Evolutionary conservation across 1,284 basidiomycete genomes (phyloP).

Genomic region (Pseudozyma flocculosa): DNA sequence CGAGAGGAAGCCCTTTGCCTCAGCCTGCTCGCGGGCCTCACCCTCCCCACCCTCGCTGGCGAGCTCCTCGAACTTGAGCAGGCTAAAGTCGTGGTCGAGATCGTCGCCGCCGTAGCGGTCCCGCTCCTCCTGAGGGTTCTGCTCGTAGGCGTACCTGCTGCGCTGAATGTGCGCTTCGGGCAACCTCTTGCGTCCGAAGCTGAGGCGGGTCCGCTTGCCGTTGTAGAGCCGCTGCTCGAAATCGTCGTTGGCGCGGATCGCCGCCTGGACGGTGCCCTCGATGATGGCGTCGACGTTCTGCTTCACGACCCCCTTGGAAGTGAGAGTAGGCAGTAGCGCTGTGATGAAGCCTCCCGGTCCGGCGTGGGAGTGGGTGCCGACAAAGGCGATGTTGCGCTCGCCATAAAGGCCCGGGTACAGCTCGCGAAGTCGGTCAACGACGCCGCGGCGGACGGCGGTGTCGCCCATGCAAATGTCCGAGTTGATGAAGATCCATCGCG

Average conservation of each 20-base stretch:
- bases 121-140: constrained; percentile 42
- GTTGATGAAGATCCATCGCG: constrained; percentile 73
- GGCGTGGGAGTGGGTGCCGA: constrained; percentile 74
- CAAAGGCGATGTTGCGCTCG: constrained; percentile 71
- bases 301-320: constrained; percentile 70
- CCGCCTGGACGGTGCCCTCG: constrained; percentile 69
- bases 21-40: not conserved
- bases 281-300: constrained; percentile 69
- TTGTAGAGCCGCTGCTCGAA: constrained; percentile 52
- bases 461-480: constrained; percentile 69
- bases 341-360: constrained; percentile 75
- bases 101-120: constrained; percentile 42
- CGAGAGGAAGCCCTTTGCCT: constrained; percentile 53
- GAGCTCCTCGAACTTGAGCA: constrained; percentile 42
- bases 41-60: not conserved
- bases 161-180: constrained; percentile 70
- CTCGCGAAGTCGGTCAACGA: constrained; percentile 66
- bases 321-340: constrained; percentile 74
- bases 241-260: constrained; percentile 68
- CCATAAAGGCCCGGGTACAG: constrained; percentile 69
- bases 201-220: constrained; percentile 8
- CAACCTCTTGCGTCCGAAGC: constrained; percentile 68
- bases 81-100: constrained; percentile 46
- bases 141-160: constrained; percentile 39
- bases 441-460: constrained; percentile 70